These are phyloP conservation scores for Moniliella sp. DNA, from an alignment of 1,284 basidiomycete genomes.

Conservation along the genomic window DNA sequence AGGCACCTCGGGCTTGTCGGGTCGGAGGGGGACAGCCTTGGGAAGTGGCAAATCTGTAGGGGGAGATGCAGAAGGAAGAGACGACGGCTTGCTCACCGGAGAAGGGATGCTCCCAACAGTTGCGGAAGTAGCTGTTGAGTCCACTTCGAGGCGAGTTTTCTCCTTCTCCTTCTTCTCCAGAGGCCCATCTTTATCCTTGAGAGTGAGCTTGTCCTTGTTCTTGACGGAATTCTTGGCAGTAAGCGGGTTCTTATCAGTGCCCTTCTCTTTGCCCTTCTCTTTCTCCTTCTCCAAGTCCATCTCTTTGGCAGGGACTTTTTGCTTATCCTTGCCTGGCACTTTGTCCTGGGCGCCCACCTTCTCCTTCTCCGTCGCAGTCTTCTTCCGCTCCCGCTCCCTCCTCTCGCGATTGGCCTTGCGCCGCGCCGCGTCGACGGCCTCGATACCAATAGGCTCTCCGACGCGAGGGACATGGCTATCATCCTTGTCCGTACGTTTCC, in stretches of 20 bases:
- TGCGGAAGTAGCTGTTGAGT: too few relatives aligned
- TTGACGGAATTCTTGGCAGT: slow-evolving; percentile 7
- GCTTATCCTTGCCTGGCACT: neutral
- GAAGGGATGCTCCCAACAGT: too few relatives aligned
- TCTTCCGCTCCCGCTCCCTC: neutral
- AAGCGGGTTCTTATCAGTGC: neutral
- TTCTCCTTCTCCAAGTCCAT: slow-evolving; percentile 3
- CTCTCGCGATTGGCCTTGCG: slow-evolving; percentile 1
- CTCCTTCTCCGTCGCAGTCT: neutral
- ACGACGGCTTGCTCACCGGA: too few relatives aligned
- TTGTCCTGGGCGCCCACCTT: neutral
- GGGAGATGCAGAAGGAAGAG: too few relatives aligned
- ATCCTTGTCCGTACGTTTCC: slow-evolving; percentile 16
- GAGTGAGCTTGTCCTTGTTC: too few relatives aligned
- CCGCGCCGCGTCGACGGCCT: slow-evolving; percentile 16
- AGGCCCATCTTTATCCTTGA: too few relatives aligned
- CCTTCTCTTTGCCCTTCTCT: slow-evolving; percentile 4
- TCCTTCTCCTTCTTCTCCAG: too few relatives aligned
- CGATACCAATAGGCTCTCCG: slow-evolving; percentile 25
- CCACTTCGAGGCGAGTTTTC: too few relatives aligned
- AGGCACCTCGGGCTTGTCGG: too few relatives aligned
- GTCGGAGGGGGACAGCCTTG: too few relatives aligned
- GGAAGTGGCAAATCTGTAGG: too few relatives aligned
- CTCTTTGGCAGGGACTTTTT: neutral
- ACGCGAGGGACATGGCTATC: slow-evolving; percentile 17